Base-by-base conservation (phyloP, 768 basidiomycete genomes). In the Panus rudis region DNA sequence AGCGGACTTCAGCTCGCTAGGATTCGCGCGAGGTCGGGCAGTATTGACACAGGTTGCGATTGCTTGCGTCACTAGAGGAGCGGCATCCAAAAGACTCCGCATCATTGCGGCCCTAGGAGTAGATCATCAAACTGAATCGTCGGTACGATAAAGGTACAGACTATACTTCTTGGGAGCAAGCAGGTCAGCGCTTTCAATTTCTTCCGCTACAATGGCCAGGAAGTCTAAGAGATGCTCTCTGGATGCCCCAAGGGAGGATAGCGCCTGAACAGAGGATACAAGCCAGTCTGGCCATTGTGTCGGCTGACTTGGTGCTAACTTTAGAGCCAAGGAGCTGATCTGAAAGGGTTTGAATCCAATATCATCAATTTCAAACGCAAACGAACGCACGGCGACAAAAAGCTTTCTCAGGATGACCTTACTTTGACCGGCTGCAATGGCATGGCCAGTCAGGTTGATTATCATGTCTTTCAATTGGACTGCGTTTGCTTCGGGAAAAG, bases 391-490 rank as follows among this genome's bases (percentile, higher is more conserved):
- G 39, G 88, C 80, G 19, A 92, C 88, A 59, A 86, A 96, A 14
- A 93, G 66, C 57, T 93, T 96, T 42, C 90, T 78, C 24, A 91
- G 71, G 46, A 89, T 86, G 49, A 90, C 71, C 50, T 79, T 84
- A 55, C 68, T 75, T 42, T 70, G 73, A 6, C 78, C 71, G 17
- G 72, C 68, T 12, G 70, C 62, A 32, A 84, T 72, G 2, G 85
- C 75, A 45, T 79, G 76, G 1, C 75, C 75, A 2, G 87, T 83
- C 24, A 90, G 66, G 41, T 81, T 73, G 12, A 94, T 65, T 25
- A 92, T 62, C 40, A 86, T 65, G 49, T 84, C 76, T 13, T 80
- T 73, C 20, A 93, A 70, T 12, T 66, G 21, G 13, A 13, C 34
- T 22, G 43, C 37, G 39, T 12, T 43, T 27, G 34, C 40, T 33